Evolutionary conservation across 1,139 yeast genomes (phyloP), one percentile per base, ranked within the genome.

Genomic region (Hansenula lynferdii): DNA sequence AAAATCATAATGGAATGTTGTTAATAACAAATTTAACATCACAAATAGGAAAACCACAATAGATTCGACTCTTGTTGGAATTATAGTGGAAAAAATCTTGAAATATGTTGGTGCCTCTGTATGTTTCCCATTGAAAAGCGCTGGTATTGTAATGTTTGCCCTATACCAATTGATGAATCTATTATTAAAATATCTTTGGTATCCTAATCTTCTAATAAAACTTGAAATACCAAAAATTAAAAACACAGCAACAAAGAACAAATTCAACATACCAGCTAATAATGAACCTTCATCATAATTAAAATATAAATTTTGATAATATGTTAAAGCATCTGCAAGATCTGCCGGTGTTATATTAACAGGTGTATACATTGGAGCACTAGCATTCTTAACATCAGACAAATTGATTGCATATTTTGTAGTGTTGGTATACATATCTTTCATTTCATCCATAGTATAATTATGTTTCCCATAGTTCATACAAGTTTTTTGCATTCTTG

Each of bases 311-410:
- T 18, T n/a, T 7, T 23, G 11, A n/a, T 26, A 28, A 24, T 35
- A 35, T 8, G n/a, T 22, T 28, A 28, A 14, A 12, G 21, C 14
- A 27, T 36, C 31, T 33, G 6, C 32, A 27, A 39, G 32, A 5
- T 35, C 39, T 15, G 29, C 37, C 8, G 29, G 26, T 21, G 37
- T 37, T 3, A 39, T 11, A 10, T 25, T 22, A 7, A 28, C 22
- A 18, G 37, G 37, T 19, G 19, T 21, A n/a, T 29, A 15, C 7
- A 34, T 22, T 11, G 14, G 20, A 4, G 5, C 5, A 22, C n/a
- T n/a, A n/a, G n/a, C n/a, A n/a, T 97, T 10, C 97, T 97, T 0
- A 97, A 90, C 58, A 89, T 86, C 57, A 81, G 96, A 0, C 65
- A 87, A 48, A 96, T 89, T 6, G 67, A 42, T 9, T 48, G 48